Evolutionary conservation across 495 filamentous ascomycete species (phyloP).

Genomic region (Jackrogersella multiformis): DNA sequence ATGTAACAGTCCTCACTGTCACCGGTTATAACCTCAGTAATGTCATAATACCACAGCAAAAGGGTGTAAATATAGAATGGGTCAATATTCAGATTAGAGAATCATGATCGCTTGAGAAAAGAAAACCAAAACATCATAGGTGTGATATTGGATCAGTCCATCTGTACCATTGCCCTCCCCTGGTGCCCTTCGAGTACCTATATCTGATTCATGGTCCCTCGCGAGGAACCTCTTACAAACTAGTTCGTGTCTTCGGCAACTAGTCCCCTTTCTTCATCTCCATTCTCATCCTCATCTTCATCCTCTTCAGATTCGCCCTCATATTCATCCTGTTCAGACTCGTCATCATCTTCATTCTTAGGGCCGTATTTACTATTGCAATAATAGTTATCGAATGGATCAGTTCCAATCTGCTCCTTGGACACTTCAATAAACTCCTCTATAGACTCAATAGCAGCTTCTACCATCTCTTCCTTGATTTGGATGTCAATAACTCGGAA

Average conservation of each 20-base stretch:
- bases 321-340: too few species aligned
- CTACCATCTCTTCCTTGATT: slow-evolving; percentile 22
- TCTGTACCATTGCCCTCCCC: too few species aligned
- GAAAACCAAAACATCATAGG: background rate
- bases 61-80: too few species aligned
- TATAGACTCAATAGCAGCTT: slow-evolving; percentile 29
- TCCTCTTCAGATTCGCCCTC: too few species aligned
- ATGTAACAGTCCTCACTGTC: too few species aligned
- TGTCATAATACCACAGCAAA: too few species aligned
- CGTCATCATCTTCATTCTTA: too few species aligned
- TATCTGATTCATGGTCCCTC: too few species aligned
- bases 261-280: background rate
- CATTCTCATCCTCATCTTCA: too few species aligned
- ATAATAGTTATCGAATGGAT: slow-evolving; percentile 12
- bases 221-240: background rate
- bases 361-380: background rate
- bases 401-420: slow-evolving; percentile 10
- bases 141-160: too few species aligned
- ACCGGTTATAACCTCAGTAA: too few species aligned
- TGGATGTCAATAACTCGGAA: slow-evolving; percentile 28
- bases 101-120: background rate
- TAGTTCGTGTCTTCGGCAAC: background rate
- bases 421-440: slow-evolving; percentile 35
- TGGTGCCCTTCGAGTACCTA: background rate
- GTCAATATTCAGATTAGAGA: too few species aligned